Percentiles rank a stretch among this genome's conserved stretches.
These are phyloP conservation scores for Fusarium sp. DNA, from an alignment of 2,329 filamentous ascomycete genomes.

Conservation along the genomic window DNA sequence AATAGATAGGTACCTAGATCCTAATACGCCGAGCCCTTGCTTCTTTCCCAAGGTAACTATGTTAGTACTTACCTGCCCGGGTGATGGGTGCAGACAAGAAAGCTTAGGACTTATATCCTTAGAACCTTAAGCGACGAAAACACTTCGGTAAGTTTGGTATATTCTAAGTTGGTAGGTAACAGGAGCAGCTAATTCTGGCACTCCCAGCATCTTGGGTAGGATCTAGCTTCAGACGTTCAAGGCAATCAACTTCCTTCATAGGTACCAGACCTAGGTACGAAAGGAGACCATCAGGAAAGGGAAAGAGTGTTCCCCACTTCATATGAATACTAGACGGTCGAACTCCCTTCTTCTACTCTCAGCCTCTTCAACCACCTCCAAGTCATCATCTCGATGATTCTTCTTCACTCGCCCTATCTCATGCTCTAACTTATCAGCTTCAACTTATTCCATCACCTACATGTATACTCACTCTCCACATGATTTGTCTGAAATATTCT, in stretches of 20 bases:
- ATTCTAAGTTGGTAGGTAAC: no score
- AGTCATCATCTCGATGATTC: neutral
- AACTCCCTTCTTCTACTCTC: neutral
- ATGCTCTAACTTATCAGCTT: neutral
- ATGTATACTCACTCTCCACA: neutral
- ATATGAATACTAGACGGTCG: no score
- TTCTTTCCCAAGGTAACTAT: neutral
- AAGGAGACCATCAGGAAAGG: neutral
- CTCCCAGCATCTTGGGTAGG: neutral
- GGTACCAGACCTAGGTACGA: no score
- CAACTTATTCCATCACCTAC: slow-evolving; percentile 10
- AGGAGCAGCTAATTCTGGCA: neutral
- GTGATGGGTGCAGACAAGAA: neutral
- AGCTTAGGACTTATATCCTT: neutral
- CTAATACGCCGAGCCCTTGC: neutral
- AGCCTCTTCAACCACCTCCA: neutral
- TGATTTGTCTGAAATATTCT: neutral
- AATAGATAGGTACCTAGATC: neutral
- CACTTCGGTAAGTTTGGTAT: neutral
- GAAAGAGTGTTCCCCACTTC: neutral
- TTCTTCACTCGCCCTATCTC: neutral
- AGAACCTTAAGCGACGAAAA: neutral
- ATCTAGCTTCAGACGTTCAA: neutral
- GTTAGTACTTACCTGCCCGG: neutral
- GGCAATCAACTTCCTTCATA: neutral